phyloP scores from a whole-genome alignment of 768 basidiomycete genomes.

The Strobilomyces confusus region DNA sequence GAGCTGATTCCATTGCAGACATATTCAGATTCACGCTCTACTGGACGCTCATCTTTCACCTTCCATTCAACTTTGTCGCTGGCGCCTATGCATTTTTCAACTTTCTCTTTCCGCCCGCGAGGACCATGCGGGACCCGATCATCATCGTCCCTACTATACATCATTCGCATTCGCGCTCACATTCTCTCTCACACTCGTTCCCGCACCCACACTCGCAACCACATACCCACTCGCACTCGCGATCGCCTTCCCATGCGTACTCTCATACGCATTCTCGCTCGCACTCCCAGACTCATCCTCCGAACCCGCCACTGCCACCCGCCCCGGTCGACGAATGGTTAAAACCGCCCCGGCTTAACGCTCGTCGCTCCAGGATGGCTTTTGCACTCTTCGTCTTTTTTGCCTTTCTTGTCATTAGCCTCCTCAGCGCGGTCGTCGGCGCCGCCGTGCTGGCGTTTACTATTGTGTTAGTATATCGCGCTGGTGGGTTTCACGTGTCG shows the following conservation, averaged over 20 bases:
- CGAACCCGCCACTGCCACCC: neutral
- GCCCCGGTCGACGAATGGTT: constrained; percentile 7
- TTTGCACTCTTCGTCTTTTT: constrained; percentile 41
- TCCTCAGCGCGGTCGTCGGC: neutral
- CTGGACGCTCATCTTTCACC: constrained; percentile 45
- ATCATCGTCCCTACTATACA: neutral
- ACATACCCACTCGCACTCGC: neutral
- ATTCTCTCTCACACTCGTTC: neutral
- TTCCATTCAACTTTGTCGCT: constrained; percentile 38
- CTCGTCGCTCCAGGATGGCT: constrained; percentile 34
- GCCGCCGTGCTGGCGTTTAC: constrained; percentile 34
- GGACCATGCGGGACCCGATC: constrained; percentile 4
- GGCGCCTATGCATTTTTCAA: constrained; percentile 42
- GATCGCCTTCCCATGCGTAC: neutral
- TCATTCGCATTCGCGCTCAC: neutral
- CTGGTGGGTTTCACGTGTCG: neutral
- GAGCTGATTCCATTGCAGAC: constrained; percentile 23
- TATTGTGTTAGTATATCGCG: neutral
- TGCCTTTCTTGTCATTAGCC: constrained; percentile 30
- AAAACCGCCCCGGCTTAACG: constrained; percentile 27
- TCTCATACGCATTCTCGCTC: neutral
- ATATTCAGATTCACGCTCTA: constrained; percentile 45
- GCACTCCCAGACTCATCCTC: neutral
- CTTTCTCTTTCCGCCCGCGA: constrained; percentile 35
- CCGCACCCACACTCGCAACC: neutral